Base-by-base conservation (phyloP, 192 early-diverging fungal species). In the Umbelopsis sp. region DNA sequence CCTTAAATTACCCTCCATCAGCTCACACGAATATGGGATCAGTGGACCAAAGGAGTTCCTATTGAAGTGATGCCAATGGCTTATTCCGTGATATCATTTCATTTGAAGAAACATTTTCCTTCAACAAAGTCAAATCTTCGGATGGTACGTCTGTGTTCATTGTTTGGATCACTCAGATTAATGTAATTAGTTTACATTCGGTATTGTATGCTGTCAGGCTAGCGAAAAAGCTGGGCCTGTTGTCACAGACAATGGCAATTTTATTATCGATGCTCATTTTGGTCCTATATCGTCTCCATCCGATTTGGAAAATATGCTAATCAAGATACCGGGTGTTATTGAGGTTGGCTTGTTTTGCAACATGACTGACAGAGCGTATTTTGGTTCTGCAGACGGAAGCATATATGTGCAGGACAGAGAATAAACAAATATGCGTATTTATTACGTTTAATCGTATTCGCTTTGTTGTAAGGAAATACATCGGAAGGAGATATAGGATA, bases 181-280 rank as follows among this genome's bases (percentile, higher is more conserved):
- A n/a, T n/a, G n/a, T n/a, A n/a, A n/a, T n/a, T n/a, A n/a, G n/a
- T n/a, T n/a, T 10, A 41, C 5, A 5, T 41, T 6, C 12, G 38
- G n/a, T n/a, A 41, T 11, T 41, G 38, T 11, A 4, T 6, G 38
- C 38, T 41, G 38, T 41, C 56, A 62, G 56, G 56, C 90, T 2
- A 85, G 87, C 56, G 83, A 77, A 45, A 98, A 98, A 79, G 96
- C 96, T 0, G 96, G 96, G 6, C 96, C 96, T 2, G 92, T 95
- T 29, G 91, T 97, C 1, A 97, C 94, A 12, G 96, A 98, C 75
- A 95, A 95, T 71, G 95, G 95, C 11, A 97, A 95, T 82, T 92
- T 96, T 82, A 82, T 97, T 29, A 83, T 98, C 44, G 95, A 98
- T 82, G 93, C 89, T 4, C 79, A 90, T 38, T 92, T 98, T 79